phyloP scores from a whole-genome alignment of 306 rosid species.

The Dicorynia guianensis region DNA sequence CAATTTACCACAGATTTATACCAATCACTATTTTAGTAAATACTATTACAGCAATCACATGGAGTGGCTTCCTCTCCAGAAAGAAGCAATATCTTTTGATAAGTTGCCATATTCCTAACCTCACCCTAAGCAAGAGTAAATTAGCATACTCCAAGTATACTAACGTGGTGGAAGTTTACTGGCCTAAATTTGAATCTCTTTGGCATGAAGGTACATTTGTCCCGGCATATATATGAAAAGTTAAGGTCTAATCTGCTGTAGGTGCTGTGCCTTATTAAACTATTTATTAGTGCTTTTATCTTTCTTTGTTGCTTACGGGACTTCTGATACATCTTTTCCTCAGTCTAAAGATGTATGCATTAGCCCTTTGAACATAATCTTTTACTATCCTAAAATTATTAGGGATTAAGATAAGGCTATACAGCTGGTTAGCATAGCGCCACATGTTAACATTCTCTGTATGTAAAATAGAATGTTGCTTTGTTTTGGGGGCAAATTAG shows the following conservation, averaged over 20 bases:
- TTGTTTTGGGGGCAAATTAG: not conserved
- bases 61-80: too few relatives aligned
- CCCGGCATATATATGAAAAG: not conserved
- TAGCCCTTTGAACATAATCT: not conserved
- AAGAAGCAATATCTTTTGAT: too few relatives aligned
- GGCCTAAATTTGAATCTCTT: constrained; percentile 14
- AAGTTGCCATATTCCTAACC: not conserved
- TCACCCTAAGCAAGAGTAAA: not conserved
- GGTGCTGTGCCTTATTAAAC: not conserved
- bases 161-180: not conserved
- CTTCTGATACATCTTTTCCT: not conserved
- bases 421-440: constrained; percentile 22
- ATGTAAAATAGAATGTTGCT: not conserved
- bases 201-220: not conserved
- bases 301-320: not conserved
- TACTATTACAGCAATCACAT: too few relatives aligned
- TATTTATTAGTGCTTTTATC: not conserved
- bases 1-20: too few relatives aligned
- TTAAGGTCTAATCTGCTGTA: not conserved
- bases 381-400: constrained; percentile 8
- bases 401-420: constrained; percentile 10
- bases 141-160: not conserved
- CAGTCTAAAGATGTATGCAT: not conserved
- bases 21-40: too few relatives aligned
- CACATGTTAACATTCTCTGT: constrained; percentile 1